Base-by-base conservation (phyloP, 1,284 basidiomycete species). In the Heterobasidion parviporum region DNA sequence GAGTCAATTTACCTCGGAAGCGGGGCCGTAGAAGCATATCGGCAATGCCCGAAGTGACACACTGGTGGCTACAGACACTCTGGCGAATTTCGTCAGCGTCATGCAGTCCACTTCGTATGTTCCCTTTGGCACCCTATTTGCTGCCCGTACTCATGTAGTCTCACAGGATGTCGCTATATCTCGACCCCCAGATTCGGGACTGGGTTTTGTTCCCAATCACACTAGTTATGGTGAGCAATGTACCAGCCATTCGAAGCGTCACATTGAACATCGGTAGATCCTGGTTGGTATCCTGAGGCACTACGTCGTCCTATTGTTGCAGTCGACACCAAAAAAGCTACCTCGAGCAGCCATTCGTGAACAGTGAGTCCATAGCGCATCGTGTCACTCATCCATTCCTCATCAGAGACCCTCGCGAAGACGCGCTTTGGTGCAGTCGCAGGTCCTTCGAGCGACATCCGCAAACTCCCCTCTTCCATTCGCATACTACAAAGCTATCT, bases 121-220 rank as follows among this genome's bases (percentile, higher is more conserved):
- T 35, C 38, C 8, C 14, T 33, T 48, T 48, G 16, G 9, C 12
- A n/a, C 46, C 46, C 10, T 48, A 16, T 10, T 48, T 48, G 46
- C 4, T 20, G 26, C 26, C 10, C 12, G 10, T 16, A 48, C 6
- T 44, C 6, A 16, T 3, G 46, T 32, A 12, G 10, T 10, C 18
- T 33, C 15, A 14, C 61, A 78, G 82, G 14, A 57, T 61, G 3
- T 88, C 87, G 44, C 76, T 95, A 60, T 94, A 92, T 70, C 84
- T 96, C 55, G 93, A 95, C 74, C 92, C 93, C 50, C 90, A 94
- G 71, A 96, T 97, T 69, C 83, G 94, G 58, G 87, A 92, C 68
- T 93, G 90, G 90, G 94, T 99, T 48, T 74, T 99, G 57, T 91
- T 99, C 70, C 97, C 97, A 56, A 97, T 99, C 71, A 96, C 94